Base-by-base conservation (phyloP, 1,284 basidiomycete genomes). In the Ceratorhiza oryzae-sativae region DNA sequence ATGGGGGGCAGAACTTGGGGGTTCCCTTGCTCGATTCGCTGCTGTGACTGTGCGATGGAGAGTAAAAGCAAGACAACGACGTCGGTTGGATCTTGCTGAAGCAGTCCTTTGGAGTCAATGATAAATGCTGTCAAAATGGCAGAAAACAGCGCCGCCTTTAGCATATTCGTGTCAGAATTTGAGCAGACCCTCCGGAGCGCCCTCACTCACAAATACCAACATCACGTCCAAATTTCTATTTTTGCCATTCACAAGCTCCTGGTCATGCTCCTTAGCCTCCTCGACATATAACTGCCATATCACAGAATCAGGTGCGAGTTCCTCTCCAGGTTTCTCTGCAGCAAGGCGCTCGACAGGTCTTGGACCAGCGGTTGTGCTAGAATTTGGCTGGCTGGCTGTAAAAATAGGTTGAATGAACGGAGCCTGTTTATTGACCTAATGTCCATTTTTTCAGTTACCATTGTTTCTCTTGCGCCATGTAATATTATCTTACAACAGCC, bases 81-180 rank as follows among this genome's bases (percentile, higher is more conserved):
- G 10, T 48, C 27, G 15, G 45, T n/a, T 6, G 30, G 32, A 25
- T 67, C 62, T 8, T 45, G 62, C 30, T 49, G 62, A 5, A 67
- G 12, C 9, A 32, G 18, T 12, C 23, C 18, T 32, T 39, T 32
- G 25, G 62, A 27, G 9, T 34, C 62, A 12, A 67, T 51, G 15
- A 49, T 25, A 46, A 67, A 67, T 18, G 62, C 46, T 18, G 62
- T 30, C 18, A 48, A 34, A 10, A 67, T 25, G 9, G 62, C 62
- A 4, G 62, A 67, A 34, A 67, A 67, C 25, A 67, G 27, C 18
- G 45, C 62, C 8, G 62, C 48, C 62, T 67, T 4, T 9, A 45
- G 42, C 9, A 45, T 18, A 45, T 9, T 18, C 6, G 6, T 39
- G 13, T 39, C 36, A 39, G 6, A 13, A 39, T 6, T 13, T 6